Evolutionary conservation across 2,329 filamentous ascomycete species (phyloP).

Genomic region (Intubia oerlemansii): DNA sequence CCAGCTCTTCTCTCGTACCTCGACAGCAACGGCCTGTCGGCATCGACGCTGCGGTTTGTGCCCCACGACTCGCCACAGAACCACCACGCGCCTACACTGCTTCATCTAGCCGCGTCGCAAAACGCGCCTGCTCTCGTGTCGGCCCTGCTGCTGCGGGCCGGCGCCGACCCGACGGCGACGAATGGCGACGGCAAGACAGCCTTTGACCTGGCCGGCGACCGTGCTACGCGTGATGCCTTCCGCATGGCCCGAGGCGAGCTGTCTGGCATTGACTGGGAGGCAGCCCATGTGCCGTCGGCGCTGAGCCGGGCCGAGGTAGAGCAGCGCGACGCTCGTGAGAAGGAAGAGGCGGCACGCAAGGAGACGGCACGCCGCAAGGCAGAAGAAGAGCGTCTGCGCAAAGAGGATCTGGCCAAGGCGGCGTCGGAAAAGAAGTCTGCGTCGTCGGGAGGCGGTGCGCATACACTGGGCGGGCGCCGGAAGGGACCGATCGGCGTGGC

Average conservation of each 20-base stretch:
- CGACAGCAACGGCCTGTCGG: slow-evolving; percentile 43
- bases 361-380: slow-evolving; percentile 49
- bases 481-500: slow-evolving; percentile 31
- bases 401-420: slow-evolving; percentile 44
- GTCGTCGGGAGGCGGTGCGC: not conserved
- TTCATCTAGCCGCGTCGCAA: slow-evolving; percentile 69
- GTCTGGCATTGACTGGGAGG: slow-evolving; percentile 41
- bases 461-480: no score
- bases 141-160: slow-evolving; percentile 53
- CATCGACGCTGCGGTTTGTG: slow-evolving; percentile 52
- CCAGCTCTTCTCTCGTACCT: slow-evolving; percentile 75
- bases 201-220: slow-evolving; percentile 74
- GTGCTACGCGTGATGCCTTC: slow-evolving; percentile 74
- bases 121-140: slow-evolving; percentile 59
- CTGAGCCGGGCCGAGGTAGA: slow-evolving; percentile 54
- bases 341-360: slow-evolving; percentile 41
- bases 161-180: slow-evolving; percentile 47
- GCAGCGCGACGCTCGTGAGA: slow-evolving; percentile 46
- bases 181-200: slow-evolving; percentile 66
- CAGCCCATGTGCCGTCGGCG: slow-evolving; percentile 47
- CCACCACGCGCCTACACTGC: slow-evolving; percentile 59
- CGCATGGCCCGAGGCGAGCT: slow-evolving; percentile 67
- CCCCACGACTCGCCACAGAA: slow-evolving; percentile 35
- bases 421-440: slow-evolving; percentile 18
- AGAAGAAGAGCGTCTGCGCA: slow-evolving; percentile 52